Evolutionary conservation across 331 rosid genomes (phyloP), one percentile per base, ranked within the genome.

Genomic region (Dryas integrifolia): DNA sequence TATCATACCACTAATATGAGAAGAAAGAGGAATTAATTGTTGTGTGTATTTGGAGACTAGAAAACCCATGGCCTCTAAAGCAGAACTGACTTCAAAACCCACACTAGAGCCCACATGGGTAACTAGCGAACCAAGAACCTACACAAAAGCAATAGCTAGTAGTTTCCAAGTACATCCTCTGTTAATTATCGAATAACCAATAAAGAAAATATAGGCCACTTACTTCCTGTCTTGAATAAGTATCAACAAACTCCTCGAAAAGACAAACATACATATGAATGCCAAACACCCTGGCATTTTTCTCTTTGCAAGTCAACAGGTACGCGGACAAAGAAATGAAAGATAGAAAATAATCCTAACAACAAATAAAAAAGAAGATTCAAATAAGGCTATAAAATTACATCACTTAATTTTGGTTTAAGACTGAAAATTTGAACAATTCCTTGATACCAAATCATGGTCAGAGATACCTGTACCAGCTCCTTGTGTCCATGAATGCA

Each of bases 181-280:
- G 46, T 35, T 68, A n/a, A 67, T 47, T 13, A 55, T 35, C 49
- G 15, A 26, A 41, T n/a, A 68, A 18, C 8, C 62, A 48, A 38
- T 16, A 12, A 6, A 65, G 24, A 38, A 63, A 52, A 53, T 15
- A 21, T 18, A 59, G 30, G 52, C 67, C 48, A 46, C 79, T 50
- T 69, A 82, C 85, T 73, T 82, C 85, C 75, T 82, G 85, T 64
- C 85, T 82, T 57, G 85, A 82, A 57, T 82, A 77, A 69, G 58
- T 63, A 69, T 82, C 85, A 4, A 40, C 16, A 47, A 82, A 77
- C 77, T 82, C 85, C 68, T 82, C 72, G 41, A 82, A 82, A 8
- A 77, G 73, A 64, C 53, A 62, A 73, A 45, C 72, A 58, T 82
- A 82, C 35, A 77, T 47, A 60, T 69, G 74, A 7, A 77, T n/a